phyloP scores from a whole-genome alignment of 2,329 filamentous ascomycete species.

The Ophiostoma ulmi region DNA sequence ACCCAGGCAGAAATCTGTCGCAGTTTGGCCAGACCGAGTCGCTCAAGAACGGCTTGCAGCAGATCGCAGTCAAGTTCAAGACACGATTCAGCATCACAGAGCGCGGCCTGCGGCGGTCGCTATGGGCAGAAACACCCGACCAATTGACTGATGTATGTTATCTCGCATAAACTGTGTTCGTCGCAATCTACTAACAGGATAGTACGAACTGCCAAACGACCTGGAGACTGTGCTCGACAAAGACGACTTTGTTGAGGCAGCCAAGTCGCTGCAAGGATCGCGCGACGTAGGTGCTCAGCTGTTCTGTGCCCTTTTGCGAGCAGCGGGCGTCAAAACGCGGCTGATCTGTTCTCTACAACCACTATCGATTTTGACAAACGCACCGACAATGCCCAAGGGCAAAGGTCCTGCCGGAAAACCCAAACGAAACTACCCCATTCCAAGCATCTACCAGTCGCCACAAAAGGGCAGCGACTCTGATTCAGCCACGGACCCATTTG shows the following conservation, averaged over 20 bases:
- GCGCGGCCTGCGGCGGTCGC: slow-evolving; percentile 61
- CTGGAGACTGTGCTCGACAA: slow-evolving; percentile 64
- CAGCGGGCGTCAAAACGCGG: slow-evolving; percentile 73
- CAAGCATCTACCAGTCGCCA: slow-evolving; percentile 36
- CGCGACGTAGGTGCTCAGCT: slow-evolving; percentile 85
- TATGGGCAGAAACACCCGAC: slow-evolving; percentile 68
- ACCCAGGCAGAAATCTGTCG: slow-evolving; percentile 57
- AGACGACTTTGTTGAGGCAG: slow-evolving; percentile 67
- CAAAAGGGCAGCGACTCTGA: slow-evolving; percentile 21
- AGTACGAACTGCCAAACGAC: slow-evolving; percentile 47
- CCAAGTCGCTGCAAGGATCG: slow-evolving; percentile 67
- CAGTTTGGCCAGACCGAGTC: slow-evolving; percentile 74
- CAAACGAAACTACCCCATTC: slow-evolving; percentile 36
- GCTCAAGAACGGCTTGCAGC: slow-evolving; percentile 71
- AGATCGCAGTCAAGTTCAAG: slow-evolving; percentile 62
- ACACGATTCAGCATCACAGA: slow-evolving; percentile 66
- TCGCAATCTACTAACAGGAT: neutral
- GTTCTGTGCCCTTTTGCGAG: slow-evolving; percentile 80
- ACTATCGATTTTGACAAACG: slow-evolving; percentile 60
- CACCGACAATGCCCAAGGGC: slow-evolving; percentile 44
- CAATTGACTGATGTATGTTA: slow-evolving; percentile 39
- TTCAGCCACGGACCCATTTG: neutral
- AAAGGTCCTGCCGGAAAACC: slow-evolving; percentile 32
- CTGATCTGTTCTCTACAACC: slow-evolving; percentile 88
- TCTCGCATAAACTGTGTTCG: slow-evolving; percentile 43